Conservation (phyloP, 495 filamentous ascomycete genomes). For the Aspergillus cavernicola region DNA sequence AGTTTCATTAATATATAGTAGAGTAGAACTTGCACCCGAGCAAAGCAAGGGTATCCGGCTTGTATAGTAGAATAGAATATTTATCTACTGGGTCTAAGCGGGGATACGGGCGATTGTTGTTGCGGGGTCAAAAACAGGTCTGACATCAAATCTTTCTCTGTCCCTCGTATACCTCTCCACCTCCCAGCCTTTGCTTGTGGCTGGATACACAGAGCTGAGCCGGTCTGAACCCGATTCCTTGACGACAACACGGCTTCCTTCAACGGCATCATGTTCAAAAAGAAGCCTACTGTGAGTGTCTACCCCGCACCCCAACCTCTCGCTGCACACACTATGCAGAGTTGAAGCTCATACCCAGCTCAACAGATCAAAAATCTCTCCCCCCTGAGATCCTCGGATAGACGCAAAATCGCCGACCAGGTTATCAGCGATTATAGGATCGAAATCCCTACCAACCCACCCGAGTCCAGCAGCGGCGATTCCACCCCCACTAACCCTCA, state of each 20-base stretch:
- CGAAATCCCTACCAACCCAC: conserved; percentile 34
- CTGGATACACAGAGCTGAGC: not conserved
- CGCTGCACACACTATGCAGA: not conserved
- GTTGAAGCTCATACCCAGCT: conserved; percentile 1
- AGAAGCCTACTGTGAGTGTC: conserved; percentile 62
- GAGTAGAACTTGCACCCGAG: no score
- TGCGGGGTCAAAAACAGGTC: conserved; percentile 18
- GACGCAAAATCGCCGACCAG: conserved; percentile 65
- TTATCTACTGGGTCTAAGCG: no score
- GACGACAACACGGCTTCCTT: not conserved
- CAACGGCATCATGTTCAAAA: conserved; percentile 63
- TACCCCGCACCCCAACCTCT: conserved; percentile 26
- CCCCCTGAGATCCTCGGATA: conserved; percentile 67
- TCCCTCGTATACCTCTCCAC: not conserved
- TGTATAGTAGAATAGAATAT: no score
- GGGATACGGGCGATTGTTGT: conserved; percentile 23
- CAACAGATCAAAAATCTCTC: conserved; percentile 64
- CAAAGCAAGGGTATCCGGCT: no score
- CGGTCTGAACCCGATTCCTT: no score
- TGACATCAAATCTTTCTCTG: conserved; percentile 5
- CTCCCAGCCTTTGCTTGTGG: not conserved
- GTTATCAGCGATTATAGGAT: conserved; percentile 63
- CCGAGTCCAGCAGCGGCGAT: conserved; percentile 35
- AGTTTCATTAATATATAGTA: no score
- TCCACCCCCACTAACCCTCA: conserved; percentile 32